Evolutionary conservation across 768 basidiomycete genomes (phyloP).

Genomic region (Podaxis rugospora): DNA sequence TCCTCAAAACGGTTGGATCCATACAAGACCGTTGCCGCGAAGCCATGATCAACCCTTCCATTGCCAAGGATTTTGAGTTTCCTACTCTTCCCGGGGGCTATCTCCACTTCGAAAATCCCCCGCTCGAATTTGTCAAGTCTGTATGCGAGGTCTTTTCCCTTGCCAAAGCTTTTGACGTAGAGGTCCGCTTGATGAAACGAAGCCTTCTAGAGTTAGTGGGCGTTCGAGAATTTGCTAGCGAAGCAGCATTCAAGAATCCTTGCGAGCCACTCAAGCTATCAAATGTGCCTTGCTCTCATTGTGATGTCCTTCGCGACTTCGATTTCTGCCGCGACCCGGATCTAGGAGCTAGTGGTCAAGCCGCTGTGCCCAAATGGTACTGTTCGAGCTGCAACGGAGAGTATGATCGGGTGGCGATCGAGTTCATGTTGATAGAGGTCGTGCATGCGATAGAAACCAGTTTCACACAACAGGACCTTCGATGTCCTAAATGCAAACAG

Average conservation of each 20-base stretch:
- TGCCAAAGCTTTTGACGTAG: slow-evolving; percentile 76
- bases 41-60: slow-evolving; percentile 50
- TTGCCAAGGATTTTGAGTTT: slow-evolving; percentile 63
- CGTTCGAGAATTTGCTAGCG: slow-evolving; percentile 80
- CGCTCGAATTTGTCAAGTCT: slow-evolving; percentile 88
- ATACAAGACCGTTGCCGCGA: slow-evolving; percentile 59
- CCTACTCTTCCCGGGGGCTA: slow-evolving; percentile 86
- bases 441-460: slow-evolving; percentile 65
- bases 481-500: slow-evolving; percentile 86
- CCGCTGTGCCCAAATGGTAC: slow-evolving; percentile 56
- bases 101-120: slow-evolving; percentile 71
- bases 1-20: slow-evolving; percentile 66
- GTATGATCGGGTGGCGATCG: slow-evolving; percentile 86
- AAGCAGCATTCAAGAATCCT: slow-evolving; percentile 87
- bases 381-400: slow-evolving; percentile 76
- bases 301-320: slow-evolving; percentile 82
- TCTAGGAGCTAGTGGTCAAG: slow-evolving; percentile 55
- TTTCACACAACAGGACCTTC: slow-evolving; percentile 86
- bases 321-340: slow-evolving; percentile 94
- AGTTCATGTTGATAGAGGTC: slow-evolving; percentile 78
- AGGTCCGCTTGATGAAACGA: slow-evolving; percentile 84
- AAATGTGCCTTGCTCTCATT: slow-evolving; percentile 85
- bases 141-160: slow-evolving; percentile 77
- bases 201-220: slow-evolving; percentile 86
- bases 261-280: slow-evolving; percentile 83